phyloP scores from a whole-genome alignment of 345 rosid genomes.

The Mangifera indica region DNA sequence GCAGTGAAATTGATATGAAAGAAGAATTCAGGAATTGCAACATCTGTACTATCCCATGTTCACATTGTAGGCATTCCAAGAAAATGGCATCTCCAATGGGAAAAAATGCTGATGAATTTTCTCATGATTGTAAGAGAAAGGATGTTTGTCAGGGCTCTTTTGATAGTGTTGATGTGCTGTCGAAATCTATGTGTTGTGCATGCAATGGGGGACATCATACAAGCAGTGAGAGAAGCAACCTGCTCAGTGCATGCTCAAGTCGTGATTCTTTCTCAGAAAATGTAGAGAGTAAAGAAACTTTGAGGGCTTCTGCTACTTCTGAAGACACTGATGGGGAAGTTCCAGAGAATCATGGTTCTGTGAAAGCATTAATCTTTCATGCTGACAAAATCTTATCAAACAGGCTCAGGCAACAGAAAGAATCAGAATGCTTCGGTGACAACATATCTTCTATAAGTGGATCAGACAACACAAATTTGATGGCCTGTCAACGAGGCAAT shows the following conservation, averaged over 20 bases:
- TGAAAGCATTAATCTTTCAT: neutral
- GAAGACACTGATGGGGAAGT: constrained; percentile 1
- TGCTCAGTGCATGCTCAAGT: constrained; percentile 30
- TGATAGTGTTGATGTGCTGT: constrained; percentile 15
- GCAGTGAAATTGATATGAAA: no score
- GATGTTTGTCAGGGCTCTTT: constrained; percentile 3
- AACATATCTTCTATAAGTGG: constrained; percentile 24
- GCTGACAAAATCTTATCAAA: constrained; percentile 1
- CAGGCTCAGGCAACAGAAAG: constrained; percentile 13
- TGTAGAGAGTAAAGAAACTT: constrained; percentile 20
- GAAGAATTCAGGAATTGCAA: constrained; percentile 14
- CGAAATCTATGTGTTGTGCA: neutral
- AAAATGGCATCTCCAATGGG: constrained; percentile 13
- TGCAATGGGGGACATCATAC: constrained; percentile 16
- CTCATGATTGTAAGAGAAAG: constrained; percentile 21
- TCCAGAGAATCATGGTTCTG: neutral
- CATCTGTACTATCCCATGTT: constrained; percentile 11
- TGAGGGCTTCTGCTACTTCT: constrained; percentile 10
- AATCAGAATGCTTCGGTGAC: constrained; percentile 23
- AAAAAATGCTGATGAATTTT: constrained; percentile 10
- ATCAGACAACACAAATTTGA: constrained; percentile 4
- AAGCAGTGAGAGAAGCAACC: constrained; percentile 27
- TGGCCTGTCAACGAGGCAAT: constrained; percentile 5
- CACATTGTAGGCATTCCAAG: constrained; percentile 17
- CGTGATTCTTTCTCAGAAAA: constrained; percentile 25